A percentile compares a stretch with the other conserved stretches of the same genome.
These are phyloP conservation scores for Magnaporthiopsis incrustans DNA, from an alignment of 2,329 filamentous ascomycete genomes.

Conservation along the genomic window DNA sequence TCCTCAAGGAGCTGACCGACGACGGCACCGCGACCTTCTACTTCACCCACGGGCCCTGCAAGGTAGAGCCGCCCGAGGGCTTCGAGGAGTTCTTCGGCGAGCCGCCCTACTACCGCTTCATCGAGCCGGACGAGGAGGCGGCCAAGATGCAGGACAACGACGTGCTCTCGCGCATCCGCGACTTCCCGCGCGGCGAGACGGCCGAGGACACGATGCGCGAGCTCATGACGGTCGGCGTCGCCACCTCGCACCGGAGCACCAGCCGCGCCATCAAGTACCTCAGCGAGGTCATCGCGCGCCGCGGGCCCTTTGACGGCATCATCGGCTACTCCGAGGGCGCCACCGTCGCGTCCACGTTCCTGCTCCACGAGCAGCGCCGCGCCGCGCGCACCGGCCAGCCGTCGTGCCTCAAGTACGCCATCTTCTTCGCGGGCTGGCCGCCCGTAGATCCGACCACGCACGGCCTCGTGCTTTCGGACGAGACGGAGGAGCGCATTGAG, in stretches of 20 bases:
- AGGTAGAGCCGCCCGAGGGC: slow-evolving; percentile 40
- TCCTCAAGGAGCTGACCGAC: slow-evolving; percentile 37
- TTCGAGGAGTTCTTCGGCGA: slow-evolving; percentile 51
- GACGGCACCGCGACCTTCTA: slow-evolving; percentile 39
- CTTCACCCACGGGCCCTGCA: slow-evolving; percentile 43
- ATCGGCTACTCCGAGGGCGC: slow-evolving; percentile 56
- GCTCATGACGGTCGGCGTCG: slow-evolving; percentile 28
- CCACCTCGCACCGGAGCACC: slow-evolving; percentile 26
- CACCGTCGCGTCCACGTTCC: slow-evolving; percentile 42
- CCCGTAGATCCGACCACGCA: slow-evolving; percentile 35
- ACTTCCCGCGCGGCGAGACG: slow-evolving; percentile 43
- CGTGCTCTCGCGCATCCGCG: slow-evolving; percentile 42
- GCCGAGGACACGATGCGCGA: slow-evolving; percentile 49
- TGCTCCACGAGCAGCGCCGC: slow-evolving; percentile 41
- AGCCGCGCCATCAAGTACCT: slow-evolving; percentile 33
- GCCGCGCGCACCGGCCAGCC: slow-evolving; percentile 23
- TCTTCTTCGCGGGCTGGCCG: slow-evolving; percentile 48
- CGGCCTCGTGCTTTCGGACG: slow-evolving; percentile 39
- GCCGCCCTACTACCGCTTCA: slow-evolving; percentile 47
- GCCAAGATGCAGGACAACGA: slow-evolving; percentile 34
- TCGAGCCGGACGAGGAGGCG: slow-evolving; percentile 39
- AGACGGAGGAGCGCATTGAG: slow-evolving; percentile 39
- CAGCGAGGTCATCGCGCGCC: slow-evolving; percentile 35
- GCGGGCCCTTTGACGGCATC: slow-evolving; percentile 42
- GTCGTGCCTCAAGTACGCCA: slow-evolving; percentile 36